Evolutionary conservation across 2,329 filamentous ascomycete genomes (phyloP).

Genomic region (Nectriaceae sp.): DNA sequence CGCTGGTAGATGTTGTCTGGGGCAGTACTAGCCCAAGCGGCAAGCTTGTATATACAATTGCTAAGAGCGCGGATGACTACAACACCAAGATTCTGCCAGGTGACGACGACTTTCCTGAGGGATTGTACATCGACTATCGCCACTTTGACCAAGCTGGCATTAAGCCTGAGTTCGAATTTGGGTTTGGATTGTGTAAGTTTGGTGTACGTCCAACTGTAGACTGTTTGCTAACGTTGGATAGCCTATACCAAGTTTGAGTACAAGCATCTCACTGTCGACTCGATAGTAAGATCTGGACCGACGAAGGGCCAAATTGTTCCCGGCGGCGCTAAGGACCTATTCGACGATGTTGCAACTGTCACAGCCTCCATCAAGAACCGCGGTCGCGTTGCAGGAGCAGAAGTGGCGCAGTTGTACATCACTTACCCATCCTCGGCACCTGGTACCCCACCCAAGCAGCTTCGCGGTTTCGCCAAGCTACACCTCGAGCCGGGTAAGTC

Average conservation of each 20-base stretch:
- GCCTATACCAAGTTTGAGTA: constrained; percentile 71
- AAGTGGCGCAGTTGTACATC: constrained; percentile 57
- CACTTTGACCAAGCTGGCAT: constrained; percentile 70
- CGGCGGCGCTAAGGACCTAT: constrained; percentile 49
- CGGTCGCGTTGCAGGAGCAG: constrained; percentile 51
- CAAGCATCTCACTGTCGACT: constrained; percentile 45
- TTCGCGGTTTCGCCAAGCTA: constrained; percentile 65
- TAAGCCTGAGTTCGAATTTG: constrained; percentile 70
- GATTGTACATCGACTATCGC: constrained; percentile 75
- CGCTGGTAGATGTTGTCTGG: background rate
- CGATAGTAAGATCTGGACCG: constrained; percentile 41
- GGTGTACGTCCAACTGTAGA: too few species aligned
- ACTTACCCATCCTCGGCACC: constrained; percentile 41
- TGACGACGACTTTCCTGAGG: constrained; percentile 61
- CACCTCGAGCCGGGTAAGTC: constrained; percentile 56
- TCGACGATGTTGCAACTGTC: constrained; percentile 48
- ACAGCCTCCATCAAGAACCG: constrained; percentile 66
- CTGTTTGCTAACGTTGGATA: constrained; percentile 26
- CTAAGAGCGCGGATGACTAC: background rate
- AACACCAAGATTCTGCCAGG: constrained; percentile 40
- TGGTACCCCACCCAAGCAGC: constrained; percentile 54
- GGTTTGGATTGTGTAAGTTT: constrained; percentile 68
- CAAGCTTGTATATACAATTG: background rate
- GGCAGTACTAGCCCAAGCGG: background rate
- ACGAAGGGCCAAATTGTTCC: constrained; percentile 39